These are phyloP conservation scores for Trametes cinnabarina DNA, from an alignment of 768 basidiomycete species.

Conservation along the genomic window DNA sequence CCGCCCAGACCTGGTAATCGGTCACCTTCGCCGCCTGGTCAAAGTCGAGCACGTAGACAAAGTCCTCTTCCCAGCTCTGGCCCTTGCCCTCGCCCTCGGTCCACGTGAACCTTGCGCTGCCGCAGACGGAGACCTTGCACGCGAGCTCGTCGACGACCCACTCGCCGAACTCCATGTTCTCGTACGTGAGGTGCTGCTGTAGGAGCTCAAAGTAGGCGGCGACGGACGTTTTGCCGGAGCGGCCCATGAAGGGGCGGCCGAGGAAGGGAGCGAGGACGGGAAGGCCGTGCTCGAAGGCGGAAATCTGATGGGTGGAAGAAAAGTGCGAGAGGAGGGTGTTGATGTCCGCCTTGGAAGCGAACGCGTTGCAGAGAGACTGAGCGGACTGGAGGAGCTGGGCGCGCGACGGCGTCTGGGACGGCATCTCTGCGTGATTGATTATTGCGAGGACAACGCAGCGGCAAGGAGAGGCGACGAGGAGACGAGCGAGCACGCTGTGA, in stretches of 20 bases:
- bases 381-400: slow-evolving; percentile 44
- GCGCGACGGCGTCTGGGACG: slow-evolving; percentile 21
- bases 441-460: background rate
- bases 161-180: slow-evolving; percentile 52
- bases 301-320: slow-evolving; percentile 42
- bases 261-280: slow-evolving; percentile 57
- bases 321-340: slow-evolving; percentile 50
- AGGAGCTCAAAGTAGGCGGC: slow-evolving; percentile 51
- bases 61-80: slow-evolving; percentile 61
- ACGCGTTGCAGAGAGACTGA: slow-evolving; percentile 49
- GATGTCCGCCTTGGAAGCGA: slow-evolving; percentile 43
- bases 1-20: slow-evolving; percentile 67
- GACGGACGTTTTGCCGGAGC: slow-evolving; percentile 35
- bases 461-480: background rate
- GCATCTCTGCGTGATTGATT: background rate
- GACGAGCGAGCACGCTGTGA: background rate
- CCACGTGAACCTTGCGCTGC: slow-evolving; percentile 58
- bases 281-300: slow-evolving; percentile 56
- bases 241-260: slow-evolving; percentile 48
- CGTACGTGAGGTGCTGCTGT: slow-evolving; percentile 44
- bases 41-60: slow-evolving; percentile 59
- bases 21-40: slow-evolving; percentile 54
- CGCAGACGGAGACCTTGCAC: slow-evolving; percentile 54
- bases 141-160: slow-evolving; percentile 52
- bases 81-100: slow-evolving; percentile 35